A percentile compares a stretch with the other conserved stretches of the same genome.
These are phyloP conservation scores for Capsicum pubescens DNA, from an alignment of 257 asterid genomes.

Conservation along the genomic window DNA sequence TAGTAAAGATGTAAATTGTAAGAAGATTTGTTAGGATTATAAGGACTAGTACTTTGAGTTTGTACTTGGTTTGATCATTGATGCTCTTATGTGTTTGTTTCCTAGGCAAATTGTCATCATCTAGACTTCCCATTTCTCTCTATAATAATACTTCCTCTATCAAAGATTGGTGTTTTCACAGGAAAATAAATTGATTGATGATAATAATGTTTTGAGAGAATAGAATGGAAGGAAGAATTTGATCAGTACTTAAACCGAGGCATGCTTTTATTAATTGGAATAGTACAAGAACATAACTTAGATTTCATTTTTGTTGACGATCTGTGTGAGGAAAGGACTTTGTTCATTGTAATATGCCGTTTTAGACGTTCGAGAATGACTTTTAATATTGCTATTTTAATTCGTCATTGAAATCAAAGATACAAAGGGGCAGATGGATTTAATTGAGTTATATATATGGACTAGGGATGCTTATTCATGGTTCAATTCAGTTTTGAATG, in stretches of 20 bases:
- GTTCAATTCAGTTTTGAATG: too few relatives aligned
- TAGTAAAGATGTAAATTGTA: conserved; percentile 52
- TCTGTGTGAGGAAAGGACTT: background rate
- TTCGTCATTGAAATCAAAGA: background rate
- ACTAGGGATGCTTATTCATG: too few relatives aligned
- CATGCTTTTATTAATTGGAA: background rate
- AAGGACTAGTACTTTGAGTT: conserved; percentile 45
- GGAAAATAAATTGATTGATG: background rate
- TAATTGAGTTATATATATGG: background rate
- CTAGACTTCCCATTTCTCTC: conserved; percentile 40
- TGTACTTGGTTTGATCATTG: conserved; percentile 39
- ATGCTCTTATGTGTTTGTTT: conserved; percentile 42
- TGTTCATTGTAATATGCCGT: conserved; percentile 38
- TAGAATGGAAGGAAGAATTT: conserved; percentile 26
- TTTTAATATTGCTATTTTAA: conserved; percentile 10
- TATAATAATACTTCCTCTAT: background rate
- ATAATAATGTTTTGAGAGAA: background rate
- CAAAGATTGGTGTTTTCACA: background rate
- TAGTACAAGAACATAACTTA: conserved; percentile 1
- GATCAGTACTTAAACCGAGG: background rate
- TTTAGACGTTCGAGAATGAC: conserved; percentile 31
- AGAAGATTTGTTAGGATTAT: conserved; percentile 50
- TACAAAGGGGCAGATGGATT: background rate
- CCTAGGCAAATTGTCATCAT: conserved; percentile 41
- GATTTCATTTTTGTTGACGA: background rate